Evolutionary conservation across 331 rosid species (phyloP).

Genomic region (Pyracantha coccinea): DNA sequence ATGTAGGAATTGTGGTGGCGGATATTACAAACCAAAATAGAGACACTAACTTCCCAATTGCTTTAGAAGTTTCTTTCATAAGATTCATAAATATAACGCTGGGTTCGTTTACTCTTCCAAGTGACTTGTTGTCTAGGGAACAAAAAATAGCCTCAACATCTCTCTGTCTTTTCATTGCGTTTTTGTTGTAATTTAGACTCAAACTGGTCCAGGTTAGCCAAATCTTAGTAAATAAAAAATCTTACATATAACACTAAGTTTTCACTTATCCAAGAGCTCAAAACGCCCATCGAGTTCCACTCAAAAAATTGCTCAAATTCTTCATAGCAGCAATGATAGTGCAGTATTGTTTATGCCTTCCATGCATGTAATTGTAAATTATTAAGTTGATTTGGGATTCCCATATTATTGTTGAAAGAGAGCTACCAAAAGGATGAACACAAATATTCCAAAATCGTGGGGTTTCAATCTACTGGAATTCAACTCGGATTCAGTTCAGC

Average conservation of each 20-base stretch:
- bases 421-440: too few relatives aligned
- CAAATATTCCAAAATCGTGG: background rate
- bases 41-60: conserved; percentile 5
- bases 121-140: conserved; percentile 4
- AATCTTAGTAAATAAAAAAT: too few relatives aligned
- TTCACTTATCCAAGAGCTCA: background rate
- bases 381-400: too few relatives aligned
- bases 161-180: background rate
- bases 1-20: background rate
- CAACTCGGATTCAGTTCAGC: background rate
- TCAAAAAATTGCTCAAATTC: too few relatives aligned
- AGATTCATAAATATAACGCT: background rate
- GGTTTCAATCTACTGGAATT: background rate
- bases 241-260: background rate
- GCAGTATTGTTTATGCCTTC: too few relatives aligned
- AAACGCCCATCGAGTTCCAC: background rate
- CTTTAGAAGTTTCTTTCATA: conserved; percentile 3
- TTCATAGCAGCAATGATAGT: background rate
- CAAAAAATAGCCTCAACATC: background rate
- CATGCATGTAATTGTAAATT: too few relatives aligned
- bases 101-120: background rate
- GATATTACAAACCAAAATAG: background rate
- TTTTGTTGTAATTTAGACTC: background rate
- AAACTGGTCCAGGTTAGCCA: too few relatives aligned
- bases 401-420: too few relatives aligned